Percentiles rank a stretch among this genome's conserved stretches.
These are phyloP conservation scores for Oxyria digyna DNA, from an alignment of 148 eudicot species.

Conservation along the genomic window DNA sequence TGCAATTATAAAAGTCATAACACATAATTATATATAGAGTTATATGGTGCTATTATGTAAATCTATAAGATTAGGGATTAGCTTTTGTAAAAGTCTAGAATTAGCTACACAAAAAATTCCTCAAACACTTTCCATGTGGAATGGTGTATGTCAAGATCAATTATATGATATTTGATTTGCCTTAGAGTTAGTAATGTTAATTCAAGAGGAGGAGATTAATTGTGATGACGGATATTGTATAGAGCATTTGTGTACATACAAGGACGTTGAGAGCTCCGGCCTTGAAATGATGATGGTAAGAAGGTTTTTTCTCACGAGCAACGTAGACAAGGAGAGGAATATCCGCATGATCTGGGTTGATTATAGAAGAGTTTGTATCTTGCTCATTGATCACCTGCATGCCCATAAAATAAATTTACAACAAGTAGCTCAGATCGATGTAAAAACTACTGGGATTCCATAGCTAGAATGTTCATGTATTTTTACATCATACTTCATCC, in stretches of 20 bases:
- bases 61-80: too few relatives aligned
- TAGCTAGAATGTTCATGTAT: too few relatives aligned
- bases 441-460: too few relatives aligned
- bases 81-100: too few relatives aligned
- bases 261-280: conserved; percentile 59
- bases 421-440: too few relatives aligned
- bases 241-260: conserved; percentile 14
- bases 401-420: not conserved
- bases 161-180: too few relatives aligned
- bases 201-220: not conserved
- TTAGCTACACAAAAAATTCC: too few relatives aligned
- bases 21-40: not conserved
- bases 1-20: too few relatives aligned
- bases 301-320: conserved; percentile 48
- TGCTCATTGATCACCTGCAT: not conserved
- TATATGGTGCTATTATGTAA: too few relatives aligned
- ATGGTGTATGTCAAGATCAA: too few relatives aligned
- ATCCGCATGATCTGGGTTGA: not conserved
- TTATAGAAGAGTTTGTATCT: not conserved
- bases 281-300: conserved; percentile 45
- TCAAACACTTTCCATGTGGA: too few relatives aligned
- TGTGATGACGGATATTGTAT: not conserved
- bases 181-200: not conserved
- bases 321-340: conserved; percentile 53
- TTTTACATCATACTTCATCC: too few relatives aligned